A percentile compares a stretch with the other conserved stretches of the same genome.
Evolutionary conservation across 1,139 yeast species (phyloP).

Genomic region (Wickerhamomyces sp.): DNA sequence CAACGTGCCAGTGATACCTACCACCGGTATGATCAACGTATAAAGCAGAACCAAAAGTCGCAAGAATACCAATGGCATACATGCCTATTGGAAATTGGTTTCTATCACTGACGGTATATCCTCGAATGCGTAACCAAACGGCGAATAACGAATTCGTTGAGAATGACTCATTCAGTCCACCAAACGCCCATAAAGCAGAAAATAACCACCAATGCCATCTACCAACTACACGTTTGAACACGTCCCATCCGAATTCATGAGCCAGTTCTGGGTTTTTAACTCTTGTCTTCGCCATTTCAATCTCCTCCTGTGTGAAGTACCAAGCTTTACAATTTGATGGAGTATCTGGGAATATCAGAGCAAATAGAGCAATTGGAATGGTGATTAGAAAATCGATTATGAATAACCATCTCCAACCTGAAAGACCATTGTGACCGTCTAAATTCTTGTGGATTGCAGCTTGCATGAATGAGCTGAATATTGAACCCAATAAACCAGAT

Average conservation of each 20-base stretch:
- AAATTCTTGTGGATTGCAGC: conserved; percentile 48
- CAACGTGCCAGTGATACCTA: conserved; percentile 46
- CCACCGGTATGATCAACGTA: conserved; percentile 47
- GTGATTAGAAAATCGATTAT: conserved; percentile 57
- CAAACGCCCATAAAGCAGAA: conserved; percentile 49
- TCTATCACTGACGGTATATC: conserved; percentile 40
- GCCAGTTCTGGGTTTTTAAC: conserved; percentile 32
- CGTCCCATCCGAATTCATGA: conserved; percentile 38
- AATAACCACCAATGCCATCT: conserved; percentile 59
- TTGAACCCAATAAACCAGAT: conserved; percentile 48
- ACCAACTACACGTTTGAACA: conserved; percentile 42
- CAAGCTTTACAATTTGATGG: conserved; percentile 44
- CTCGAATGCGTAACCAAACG: conserved; percentile 40
- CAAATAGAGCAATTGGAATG: conserved; percentile 47
- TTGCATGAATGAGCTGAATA: conserved; percentile 55
- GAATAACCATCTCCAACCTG: conserved; percentile 68
- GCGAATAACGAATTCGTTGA: conserved; percentile 49
- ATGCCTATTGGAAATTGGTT: conserved; percentile 57
- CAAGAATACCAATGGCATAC: conserved; percentile 45
- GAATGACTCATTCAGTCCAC: conserved; percentile 57
- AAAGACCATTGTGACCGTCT: conserved; percentile 43
- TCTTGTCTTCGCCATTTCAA: conserved; percentile 33
- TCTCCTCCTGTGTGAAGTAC: conserved; percentile 35
- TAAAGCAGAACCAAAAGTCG: conserved; percentile 41
- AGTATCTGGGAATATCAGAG: conserved; percentile 53